Base-by-base conservation (phyloP, 2,329 filamentous ascomycete species). In the Aspergillus hortae region DNA sequence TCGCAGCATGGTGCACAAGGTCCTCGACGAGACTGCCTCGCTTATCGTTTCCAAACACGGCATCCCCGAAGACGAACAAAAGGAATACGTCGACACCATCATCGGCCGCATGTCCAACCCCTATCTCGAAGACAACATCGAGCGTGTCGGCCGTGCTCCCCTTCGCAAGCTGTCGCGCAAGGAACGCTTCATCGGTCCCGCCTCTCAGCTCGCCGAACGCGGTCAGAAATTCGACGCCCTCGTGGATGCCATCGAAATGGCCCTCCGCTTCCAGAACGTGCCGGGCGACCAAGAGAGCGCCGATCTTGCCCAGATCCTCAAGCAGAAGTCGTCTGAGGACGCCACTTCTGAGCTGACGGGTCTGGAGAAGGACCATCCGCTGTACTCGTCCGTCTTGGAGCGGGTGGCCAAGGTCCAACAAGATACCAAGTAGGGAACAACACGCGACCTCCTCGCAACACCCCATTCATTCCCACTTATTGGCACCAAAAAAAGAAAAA, bases 111-210 rank as follows among this genome's bases (percentile, higher is more conserved):
- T 97, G 73, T 89, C 89, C 72, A 97, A 97, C 79, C 92, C 90
- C 12, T 86, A 92, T 61, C 81, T 96, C 53, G 90, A 95, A 74
- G 92, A 99, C 73, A 87, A 87, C 11, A 91, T 96, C 33, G 90
- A 95, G 78, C 92, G 94, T 72, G 94, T 99, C 59, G 94, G 92
- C 51, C 92, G 94, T 69, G 92, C 92, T 15, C 94, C 94, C 15
- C 79, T 99, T 55, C 88, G 94, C 70, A 99, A 99, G 81, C 82
- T 99, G 32, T 87, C 87, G 59, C 89, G 92, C 73, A 94, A 95
- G 77, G 94, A 99, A 78, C 91, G 94, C 42, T 96, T 99, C 78
- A 86, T 99, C 63, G 91, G 89, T 43, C 94, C 94, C 4, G 92
- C 94, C 43, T 84, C 89, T 9, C 88, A 95, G 75, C 83, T 99